Percentiles rank a stretch among this genome's conserved stretches.
phyloP scores from a whole-genome alignment of 352 stramenopile genomes.

The Pythium dissotocum region DNA sequence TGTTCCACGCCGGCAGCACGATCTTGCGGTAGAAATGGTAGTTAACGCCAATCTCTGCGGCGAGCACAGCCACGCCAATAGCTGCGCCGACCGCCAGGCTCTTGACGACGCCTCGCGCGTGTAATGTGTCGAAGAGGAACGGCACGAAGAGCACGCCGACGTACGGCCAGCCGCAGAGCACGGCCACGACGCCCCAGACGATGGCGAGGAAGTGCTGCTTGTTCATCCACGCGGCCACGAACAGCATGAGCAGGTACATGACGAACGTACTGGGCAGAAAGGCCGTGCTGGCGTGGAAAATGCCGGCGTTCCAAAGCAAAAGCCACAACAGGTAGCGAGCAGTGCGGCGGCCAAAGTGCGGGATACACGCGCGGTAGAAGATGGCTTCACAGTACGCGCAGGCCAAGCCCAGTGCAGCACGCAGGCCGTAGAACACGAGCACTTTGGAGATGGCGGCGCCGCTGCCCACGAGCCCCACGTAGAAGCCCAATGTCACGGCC shows the following conservation, averaged over 20 bases:
- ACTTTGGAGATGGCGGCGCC: slow-evolving; percentile 50
- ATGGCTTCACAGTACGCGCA: slow-evolving; percentile 84
- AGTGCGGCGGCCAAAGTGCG: slow-evolving; percentile 61
- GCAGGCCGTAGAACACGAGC: slow-evolving; percentile 91
- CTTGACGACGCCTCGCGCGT: slow-evolving; percentile 48
- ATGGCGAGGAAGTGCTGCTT: slow-evolving; percentile 71
- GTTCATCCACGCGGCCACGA: slow-evolving; percentile 79
- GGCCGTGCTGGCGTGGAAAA: slow-evolving; percentile 92
- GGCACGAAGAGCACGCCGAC: slow-evolving; percentile 96
- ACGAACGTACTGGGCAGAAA: slow-evolving; percentile 92
- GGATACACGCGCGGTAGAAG: slow-evolving; percentile 78
- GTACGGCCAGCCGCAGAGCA: slow-evolving; percentile 97
- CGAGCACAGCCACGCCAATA: slow-evolving; percentile 74
- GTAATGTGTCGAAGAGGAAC: slow-evolving; percentile 86
- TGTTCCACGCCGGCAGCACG: slow-evolving; percentile 91
- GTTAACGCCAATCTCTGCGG: slow-evolving; percentile 79
- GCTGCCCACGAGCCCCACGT: slow-evolving; percentile 33
- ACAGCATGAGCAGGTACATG: slow-evolving; percentile 86
- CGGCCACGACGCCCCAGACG: slow-evolving; percentile 87
- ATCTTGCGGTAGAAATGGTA: slow-evolving; percentile 80
- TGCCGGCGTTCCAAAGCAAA: slow-evolving; percentile 87
- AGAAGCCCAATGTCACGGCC: slow-evolving; percentile 39
- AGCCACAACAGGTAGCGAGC: slow-evolving; percentile 71
- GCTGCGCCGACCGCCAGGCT: slow-evolving; percentile 45
- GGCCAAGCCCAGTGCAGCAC: slow-evolving; percentile 70